Conservation (phyloP, 352 stramenopile species). For the Phytopythium kandeliae region DNA sequence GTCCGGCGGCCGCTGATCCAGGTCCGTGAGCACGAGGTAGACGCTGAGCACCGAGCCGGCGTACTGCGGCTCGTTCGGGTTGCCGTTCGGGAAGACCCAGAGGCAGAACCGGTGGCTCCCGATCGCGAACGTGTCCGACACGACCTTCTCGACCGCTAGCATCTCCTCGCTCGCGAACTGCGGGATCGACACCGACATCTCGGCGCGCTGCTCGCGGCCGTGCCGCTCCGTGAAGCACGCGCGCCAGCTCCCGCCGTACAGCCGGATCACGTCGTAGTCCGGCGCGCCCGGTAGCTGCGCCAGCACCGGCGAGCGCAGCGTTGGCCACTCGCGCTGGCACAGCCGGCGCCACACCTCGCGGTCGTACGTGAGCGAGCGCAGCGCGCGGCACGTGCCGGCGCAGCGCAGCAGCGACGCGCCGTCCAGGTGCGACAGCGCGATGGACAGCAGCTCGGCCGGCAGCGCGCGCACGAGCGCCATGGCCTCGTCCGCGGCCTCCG, state of each 20-base stretch:
- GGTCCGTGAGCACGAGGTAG: slow-evolving; percentile 75
- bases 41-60: slow-evolving; percentile 59
- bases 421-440: slow-evolving; percentile 44
- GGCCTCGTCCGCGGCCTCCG: slow-evolving; percentile 1
- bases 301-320: slow-evolving; percentile 44
- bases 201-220: slow-evolving; percentile 32
- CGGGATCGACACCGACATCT: slow-evolving; percentile 49
- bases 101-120: slow-evolving; percentile 70
- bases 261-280: slow-evolving; percentile 58
- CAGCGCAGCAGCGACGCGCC: slow-evolving; percentile 48
- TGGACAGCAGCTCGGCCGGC: slow-evolving; percentile 45
- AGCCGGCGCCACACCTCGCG: slow-evolving; percentile 62
- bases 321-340: slow-evolving; percentile 54
- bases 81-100: slow-evolving; percentile 78
- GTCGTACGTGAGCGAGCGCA: slow-evolving; percentile 45
- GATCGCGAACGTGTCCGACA: slow-evolving; percentile 70
- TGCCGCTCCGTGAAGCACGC: slow-evolving; percentile 60
- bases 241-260: slow-evolving; percentile 73
- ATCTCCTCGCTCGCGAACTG: slow-evolving; percentile 34
- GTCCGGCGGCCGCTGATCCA: slow-evolving; percentile 37
- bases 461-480: slow-evolving; percentile 28
- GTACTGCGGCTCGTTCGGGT: slow-evolving; percentile 73
- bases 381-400: slow-evolving; percentile 33
- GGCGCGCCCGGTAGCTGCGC: slow-evolving; percentile 64
- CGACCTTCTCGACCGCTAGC: slow-evolving; percentile 52